A percentile compares a stretch with the other conserved stretches of the same genome.
phyloP scores from a whole-genome alignment of 1,284 basidiomycete genomes.

The Irpex sp. region DNA sequence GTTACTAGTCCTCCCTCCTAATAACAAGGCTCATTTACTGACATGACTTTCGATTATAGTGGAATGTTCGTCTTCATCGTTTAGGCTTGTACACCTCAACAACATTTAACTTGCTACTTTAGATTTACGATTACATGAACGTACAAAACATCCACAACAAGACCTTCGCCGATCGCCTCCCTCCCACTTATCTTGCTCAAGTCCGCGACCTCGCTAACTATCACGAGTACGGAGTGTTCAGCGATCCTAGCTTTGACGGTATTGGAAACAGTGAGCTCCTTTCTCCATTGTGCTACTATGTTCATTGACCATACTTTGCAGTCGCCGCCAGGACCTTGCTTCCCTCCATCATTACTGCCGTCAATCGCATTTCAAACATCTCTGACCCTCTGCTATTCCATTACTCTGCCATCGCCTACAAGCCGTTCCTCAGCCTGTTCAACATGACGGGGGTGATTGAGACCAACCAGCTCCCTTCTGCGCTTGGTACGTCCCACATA shows the following conservation, averaged over 20 bases:
- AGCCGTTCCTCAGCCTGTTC: slow-evolving; percentile 50
- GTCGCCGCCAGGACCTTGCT: slow-evolving; percentile 44
- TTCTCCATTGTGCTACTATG: background rate
- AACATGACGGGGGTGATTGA: slow-evolving; percentile 40
- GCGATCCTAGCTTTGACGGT: slow-evolving; percentile 29
- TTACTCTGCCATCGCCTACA: slow-evolving; percentile 43
- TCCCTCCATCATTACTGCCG: slow-evolving; percentile 36
- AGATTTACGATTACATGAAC: slow-evolving; percentile 49
- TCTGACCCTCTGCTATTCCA: slow-evolving; percentile 38
- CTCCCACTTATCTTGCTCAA: slow-evolving; percentile 30
- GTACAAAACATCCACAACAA: slow-evolving; percentile 42
- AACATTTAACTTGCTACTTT: background rate
- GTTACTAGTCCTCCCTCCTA: slow-evolving; percentile 3
- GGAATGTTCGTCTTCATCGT: slow-evolving; percentile 27
- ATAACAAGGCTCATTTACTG: background rate
- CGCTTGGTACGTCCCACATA: slow-evolving; percentile 25
- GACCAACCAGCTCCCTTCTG: slow-evolving; percentile 31
- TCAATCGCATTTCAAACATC: slow-evolving; percentile 37
- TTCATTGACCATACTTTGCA: slow-evolving; percentile 7
- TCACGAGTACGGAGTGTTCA: slow-evolving; percentile 46
- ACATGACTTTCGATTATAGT: slow-evolving; percentile 18
- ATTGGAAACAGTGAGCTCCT: slow-evolving; percentile 28
- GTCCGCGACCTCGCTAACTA: slow-evolving; percentile 44
- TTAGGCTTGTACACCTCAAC: background rate
- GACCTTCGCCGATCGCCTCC: slow-evolving; percentile 27